Evolutionary conservation across 2,329 filamentous ascomycete species (phyloP).

Genomic region (Microcyclosporella mali): DNA sequence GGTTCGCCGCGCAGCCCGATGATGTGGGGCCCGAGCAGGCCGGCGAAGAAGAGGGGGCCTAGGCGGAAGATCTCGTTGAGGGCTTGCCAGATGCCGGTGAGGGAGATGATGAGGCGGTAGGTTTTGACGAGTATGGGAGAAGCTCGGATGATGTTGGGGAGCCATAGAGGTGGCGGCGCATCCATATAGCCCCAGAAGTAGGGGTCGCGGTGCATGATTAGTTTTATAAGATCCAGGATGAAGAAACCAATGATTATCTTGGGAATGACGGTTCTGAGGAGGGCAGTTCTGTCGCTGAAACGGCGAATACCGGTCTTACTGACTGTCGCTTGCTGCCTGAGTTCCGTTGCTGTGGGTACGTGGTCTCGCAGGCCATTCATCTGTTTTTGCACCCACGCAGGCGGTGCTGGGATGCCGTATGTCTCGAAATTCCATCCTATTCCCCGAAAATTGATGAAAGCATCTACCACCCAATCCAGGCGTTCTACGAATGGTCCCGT

Average conservation of each 20-base stretch:
- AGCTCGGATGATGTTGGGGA: constrained; percentile 35
- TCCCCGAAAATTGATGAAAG: constrained; percentile 54
- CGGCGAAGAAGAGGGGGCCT: constrained; percentile 54
- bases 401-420: constrained; percentile 42
- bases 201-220: constrained; percentile 65
- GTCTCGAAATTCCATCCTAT: constrained; percentile 56
- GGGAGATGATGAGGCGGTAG: constrained; percentile 53
- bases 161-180: constrained; percentile 38
- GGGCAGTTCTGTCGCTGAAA: constrained; percentile 30
- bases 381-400: constrained; percentile 35
- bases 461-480: constrained; percentile 52
- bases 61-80: constrained; percentile 57
- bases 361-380: constrained; percentile 20
- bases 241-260: constrained; percentile 56
- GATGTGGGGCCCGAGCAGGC: constrained; percentile 52
- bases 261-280: constrained; percentile 32
- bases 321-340: constrained; percentile 5
- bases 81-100: constrained; percentile 53
- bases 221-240: constrained; percentile 62
- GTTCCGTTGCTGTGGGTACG: neutral
- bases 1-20: constrained; percentile 55
- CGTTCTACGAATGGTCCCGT: constrained; percentile 43
- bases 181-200: constrained; percentile 58
- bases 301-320: constrained; percentile 33
- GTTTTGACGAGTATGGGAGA: constrained; percentile 44